Conservation (phyloP, 257 asterid genomes). For the Parsonsia alboflavescens region DNA sequence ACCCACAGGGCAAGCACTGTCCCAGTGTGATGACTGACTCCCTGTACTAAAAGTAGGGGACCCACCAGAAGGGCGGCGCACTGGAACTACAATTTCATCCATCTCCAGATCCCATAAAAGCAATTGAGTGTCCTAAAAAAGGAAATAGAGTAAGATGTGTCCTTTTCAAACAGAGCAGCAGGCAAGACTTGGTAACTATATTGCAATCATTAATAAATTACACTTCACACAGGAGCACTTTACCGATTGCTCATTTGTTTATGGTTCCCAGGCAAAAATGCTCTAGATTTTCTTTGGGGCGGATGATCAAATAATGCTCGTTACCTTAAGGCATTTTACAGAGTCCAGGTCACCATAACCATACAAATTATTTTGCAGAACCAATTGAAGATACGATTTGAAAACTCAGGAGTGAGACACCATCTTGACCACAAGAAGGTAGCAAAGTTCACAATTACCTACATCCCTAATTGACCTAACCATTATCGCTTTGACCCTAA, state of each 20-base stretch:
- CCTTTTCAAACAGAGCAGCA: not conserved
- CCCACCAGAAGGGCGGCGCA: slow-evolving; percentile 91
- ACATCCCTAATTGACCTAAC: not conserved
- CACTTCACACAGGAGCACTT: not conserved
- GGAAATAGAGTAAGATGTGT: not conserved
- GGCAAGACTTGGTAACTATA: not conserved
- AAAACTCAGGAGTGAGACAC: not conserved
- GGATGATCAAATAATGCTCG: not conserved
- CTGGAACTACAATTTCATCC: slow-evolving; percentile 96
- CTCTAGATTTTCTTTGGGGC: not conserved
- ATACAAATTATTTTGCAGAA: not conserved
- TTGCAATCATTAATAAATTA: not conserved
- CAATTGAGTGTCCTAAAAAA: slow-evolving; percentile 74
- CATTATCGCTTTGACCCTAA: not conserved
- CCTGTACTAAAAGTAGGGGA: slow-evolving; percentile 90
- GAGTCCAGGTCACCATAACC: not conserved
- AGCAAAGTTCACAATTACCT: not conserved
- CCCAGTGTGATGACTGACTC: slow-evolving; percentile 97
- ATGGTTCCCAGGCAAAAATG: not conserved
- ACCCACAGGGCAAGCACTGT: slow-evolving; percentile 67
- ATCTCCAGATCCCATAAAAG: slow-evolving; percentile 96
- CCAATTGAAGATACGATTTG: not conserved
- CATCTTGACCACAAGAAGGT: not conserved
- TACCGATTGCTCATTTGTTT: not conserved
- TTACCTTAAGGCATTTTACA: not conserved